Evolutionary conservation across 2,329 filamentous ascomycete genomes (phyloP).

Genomic region (Colletotrichum theobromicola): DNA sequence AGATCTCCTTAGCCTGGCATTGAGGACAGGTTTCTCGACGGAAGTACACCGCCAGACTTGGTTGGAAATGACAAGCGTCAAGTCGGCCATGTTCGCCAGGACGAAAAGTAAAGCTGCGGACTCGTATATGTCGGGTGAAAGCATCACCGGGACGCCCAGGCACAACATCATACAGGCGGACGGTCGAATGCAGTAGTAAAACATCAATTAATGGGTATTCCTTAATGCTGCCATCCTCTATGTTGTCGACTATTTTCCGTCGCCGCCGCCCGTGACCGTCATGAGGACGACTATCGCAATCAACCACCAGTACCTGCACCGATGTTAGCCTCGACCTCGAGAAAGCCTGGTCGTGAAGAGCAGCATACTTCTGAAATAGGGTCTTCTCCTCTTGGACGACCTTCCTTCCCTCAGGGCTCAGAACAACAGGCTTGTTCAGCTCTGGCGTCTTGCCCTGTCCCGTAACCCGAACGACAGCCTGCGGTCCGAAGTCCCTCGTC

Average conservation of each 20-base stretch:
- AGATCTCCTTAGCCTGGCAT: not conserved
- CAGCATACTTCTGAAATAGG: constrained; percentile 68
- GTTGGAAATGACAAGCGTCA: not conserved
- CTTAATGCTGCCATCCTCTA: constrained; percentile 34
- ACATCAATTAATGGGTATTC: constrained; percentile 8
- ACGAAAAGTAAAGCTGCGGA: not conserved
- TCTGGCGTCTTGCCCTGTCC: constrained; percentile 59
- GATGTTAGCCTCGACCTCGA: constrained; percentile 34
- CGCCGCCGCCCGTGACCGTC: constrained; percentile 57
- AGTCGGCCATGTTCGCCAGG: not conserved
- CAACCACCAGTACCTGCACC: constrained; percentile 69
- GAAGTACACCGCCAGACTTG: not conserved
- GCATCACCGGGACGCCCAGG: not conserved
- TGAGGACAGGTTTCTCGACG: not conserved
- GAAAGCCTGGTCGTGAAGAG: not conserved
- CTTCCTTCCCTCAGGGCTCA: constrained; percentile 65
- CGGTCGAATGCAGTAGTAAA: not conserved
- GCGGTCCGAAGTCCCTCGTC: constrained; percentile 69
- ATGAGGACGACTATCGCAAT: constrained; percentile 59
- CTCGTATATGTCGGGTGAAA: not conserved
- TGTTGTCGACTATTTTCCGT: constrained; percentile 55
- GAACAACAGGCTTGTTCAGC: constrained; percentile 68
- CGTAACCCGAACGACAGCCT: constrained; percentile 56
- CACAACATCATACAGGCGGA: not conserved
- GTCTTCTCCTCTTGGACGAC: constrained; percentile 66